These are phyloP conservation scores for Alopecurus myosuroides DNA, from an alignment of 176 grass and related monocot genomes.

Conservation along the genomic window DNA sequence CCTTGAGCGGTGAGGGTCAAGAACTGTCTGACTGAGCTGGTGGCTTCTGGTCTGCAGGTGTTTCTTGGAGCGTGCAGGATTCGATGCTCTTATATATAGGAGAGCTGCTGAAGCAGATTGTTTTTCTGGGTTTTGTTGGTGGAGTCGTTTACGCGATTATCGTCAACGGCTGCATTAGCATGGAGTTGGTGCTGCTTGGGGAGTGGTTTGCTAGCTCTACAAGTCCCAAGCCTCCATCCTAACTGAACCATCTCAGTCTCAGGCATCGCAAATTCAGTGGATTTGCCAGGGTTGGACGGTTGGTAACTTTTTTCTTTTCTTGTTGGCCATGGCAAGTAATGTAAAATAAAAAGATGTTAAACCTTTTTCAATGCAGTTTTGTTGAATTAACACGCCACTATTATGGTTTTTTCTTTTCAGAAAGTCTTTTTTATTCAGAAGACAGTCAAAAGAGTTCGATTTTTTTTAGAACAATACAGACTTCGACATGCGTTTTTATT, in stretches of 20 bases:
- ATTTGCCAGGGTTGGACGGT: not conserved
- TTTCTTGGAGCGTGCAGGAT: not conserved
- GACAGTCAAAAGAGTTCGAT: not conserved
- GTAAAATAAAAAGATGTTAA: not conserved
- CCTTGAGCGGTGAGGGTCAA: not conserved
- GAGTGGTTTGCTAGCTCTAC: slow-evolving; percentile 46
- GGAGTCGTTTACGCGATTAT: slow-evolving; percentile 37
- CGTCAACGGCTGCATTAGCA: slow-evolving; percentile 5
- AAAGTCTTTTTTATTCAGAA: not conserved
- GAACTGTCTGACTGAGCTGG: not conserved
- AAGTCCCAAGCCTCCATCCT: not conserved
- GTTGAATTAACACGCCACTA: not conserved
- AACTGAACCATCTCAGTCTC: slow-evolving; percentile 34
- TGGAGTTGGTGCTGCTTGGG: slow-evolving; percentile 16
- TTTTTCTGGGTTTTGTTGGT: slow-evolving; percentile 9
- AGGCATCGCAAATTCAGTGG: not conserved
- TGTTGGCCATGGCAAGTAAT: not conserved
- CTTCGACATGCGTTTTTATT: not conserved
- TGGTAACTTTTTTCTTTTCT: not conserved
- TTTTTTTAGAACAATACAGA: not conserved
- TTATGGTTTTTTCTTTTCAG: not conserved
- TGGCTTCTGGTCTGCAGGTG: not conserved
- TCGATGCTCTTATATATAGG: slow-evolving; percentile 3
- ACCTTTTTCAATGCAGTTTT: not conserved
- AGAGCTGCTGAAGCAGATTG: not conserved